Base-by-base conservation (phyloP, 805 yeast species). In the Saturnispora quitensis region DNA sequence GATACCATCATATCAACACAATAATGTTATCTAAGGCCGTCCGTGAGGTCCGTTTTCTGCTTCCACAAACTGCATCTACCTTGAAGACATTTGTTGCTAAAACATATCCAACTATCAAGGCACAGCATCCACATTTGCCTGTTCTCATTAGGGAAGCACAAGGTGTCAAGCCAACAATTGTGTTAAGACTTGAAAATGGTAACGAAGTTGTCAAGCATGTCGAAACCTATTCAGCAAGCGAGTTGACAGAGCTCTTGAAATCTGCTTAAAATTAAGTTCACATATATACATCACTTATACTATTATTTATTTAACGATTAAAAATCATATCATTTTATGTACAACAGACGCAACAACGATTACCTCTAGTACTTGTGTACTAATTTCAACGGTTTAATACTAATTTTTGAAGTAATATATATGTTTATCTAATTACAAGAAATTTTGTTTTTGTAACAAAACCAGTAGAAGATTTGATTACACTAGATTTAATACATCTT, bases 1-100 rank as follows among this genome's bases (percentile, higher is more conserved):
- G 42, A 38, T 38, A 20, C n/a, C 9, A 61, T 65, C 5, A 57
- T 47, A 42, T 28, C 12, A n/a, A 34, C 20, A 17, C 18, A 34
- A 50, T 46, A 35, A 58, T 34, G 61, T 59, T 66, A 35, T 78
- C 82, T n/a, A 65, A 69, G 34, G 77, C 86, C 10, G 75, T 87
- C 57, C 86, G 75, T 65, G 96, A 88, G 73, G 74, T 88, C 62
- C 78, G 96, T 68, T 84, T 86, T 69, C 89, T 87, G 63, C 73
- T 87, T 57, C 83, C 89, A 33, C 93, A 85, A 68, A 75, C 83
- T n/a, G 79, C 80, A 56, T 79, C 87, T 5, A 79, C 90, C 13
- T 72, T 86, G 60, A 80, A 76, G 80, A 47, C 48, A 17, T 88
- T 84, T 62, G 71, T 88, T 56, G 68, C 77, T 46, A 72, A 76